Conservation (phyloP, 78 protist species). For the Emiliania huxleyi region DNA sequence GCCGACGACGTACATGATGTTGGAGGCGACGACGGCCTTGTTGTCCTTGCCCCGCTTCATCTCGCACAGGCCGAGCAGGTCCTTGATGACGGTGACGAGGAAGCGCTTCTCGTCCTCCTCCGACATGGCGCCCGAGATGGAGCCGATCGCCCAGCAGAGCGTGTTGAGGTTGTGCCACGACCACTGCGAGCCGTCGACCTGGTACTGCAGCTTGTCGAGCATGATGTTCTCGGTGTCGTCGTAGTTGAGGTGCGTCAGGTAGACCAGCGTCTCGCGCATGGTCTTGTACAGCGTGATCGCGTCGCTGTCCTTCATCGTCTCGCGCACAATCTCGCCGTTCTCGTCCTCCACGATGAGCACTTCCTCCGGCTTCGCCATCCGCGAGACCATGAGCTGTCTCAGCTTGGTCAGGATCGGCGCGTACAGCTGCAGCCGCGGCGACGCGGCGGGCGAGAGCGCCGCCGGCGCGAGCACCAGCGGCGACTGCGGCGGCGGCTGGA, state of each 20-base stretch:
- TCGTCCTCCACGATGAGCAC: slow-evolving; percentile 94
- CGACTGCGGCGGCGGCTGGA: not conserved
- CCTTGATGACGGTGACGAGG: slow-evolving; percentile 95
- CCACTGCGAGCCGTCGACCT: slow-evolving; percentile 73
- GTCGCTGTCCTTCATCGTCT: slow-evolving; percentile 79
- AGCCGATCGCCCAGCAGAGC: slow-evolving; percentile 99
- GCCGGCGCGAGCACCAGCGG: slow-evolving; percentile 17
- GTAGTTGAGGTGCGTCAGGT: slow-evolving; percentile 91
- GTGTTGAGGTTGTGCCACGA: slow-evolving; percentile 81
- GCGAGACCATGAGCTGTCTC: slow-evolving; percentile 80
- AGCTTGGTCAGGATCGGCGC: slow-evolving; percentile 71
- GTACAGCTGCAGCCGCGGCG: slow-evolving; percentile 59
- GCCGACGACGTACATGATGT: slow-evolving; percentile 99
- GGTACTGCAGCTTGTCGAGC: slow-evolving; percentile 71
- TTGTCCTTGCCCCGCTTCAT: slow-evolving; percentile 90
- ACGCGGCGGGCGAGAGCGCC: not conserved
- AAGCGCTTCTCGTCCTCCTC: slow-evolving; percentile 92
- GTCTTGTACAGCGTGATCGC: slow-evolving; percentile 82
- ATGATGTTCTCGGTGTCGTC: slow-evolving; percentile 88
- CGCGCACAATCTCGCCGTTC: slow-evolving; percentile 91
- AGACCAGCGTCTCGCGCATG: slow-evolving; percentile 69
- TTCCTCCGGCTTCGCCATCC: slow-evolving; percentile 99
- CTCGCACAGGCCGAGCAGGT: slow-evolving; percentile 93
- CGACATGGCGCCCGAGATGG: slow-evolving; percentile 94
- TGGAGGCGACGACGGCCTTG: slow-evolving; percentile 97